These are phyloP conservation scores for Diatrype stigma DNA, from an alignment of 2,329 filamentous ascomycete species.

Conservation along the genomic window DNA sequence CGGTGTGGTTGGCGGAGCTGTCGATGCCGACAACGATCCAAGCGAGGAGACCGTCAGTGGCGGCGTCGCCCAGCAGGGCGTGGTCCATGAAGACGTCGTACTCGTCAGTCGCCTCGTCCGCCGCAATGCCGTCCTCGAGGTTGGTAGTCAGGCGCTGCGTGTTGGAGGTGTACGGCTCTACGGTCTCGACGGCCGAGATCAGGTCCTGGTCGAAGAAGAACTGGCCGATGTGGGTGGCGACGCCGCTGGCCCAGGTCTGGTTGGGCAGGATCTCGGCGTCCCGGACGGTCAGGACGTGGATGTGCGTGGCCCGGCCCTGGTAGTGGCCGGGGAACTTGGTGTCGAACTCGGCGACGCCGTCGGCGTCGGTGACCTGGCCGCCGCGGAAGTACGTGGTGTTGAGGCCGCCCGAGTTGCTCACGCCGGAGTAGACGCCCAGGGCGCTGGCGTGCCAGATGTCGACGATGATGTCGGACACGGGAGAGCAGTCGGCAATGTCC, in stretches of 20 bases:
- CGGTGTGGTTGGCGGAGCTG: constrained; percentile 24
- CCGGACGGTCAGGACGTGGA: constrained; percentile 26
- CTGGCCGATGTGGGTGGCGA: constrained; percentile 55
- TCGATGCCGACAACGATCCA: constrained; percentile 49
- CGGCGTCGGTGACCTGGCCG: constrained; percentile 27
- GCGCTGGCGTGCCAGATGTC: constrained; percentile 37
- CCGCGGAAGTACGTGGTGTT: constrained; percentile 30
- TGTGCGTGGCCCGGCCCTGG: constrained; percentile 28
- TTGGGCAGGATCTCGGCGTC: constrained; percentile 37
- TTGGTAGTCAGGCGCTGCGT: constrained; percentile 41
- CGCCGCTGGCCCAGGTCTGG: constrained; percentile 42
- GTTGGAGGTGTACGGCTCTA: constrained; percentile 40
- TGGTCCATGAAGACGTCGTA: constrained; percentile 55
- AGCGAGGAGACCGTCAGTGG: constrained; percentile 43
- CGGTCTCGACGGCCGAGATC: constrained; percentile 41
- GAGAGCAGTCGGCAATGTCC: constrained; percentile 30
- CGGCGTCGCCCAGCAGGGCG: constrained; percentile 47
- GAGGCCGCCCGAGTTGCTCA: constrained; percentile 24
- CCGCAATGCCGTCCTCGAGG: constrained; percentile 44
- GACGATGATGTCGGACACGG: constrained; percentile 30
- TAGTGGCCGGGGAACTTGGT: constrained; percentile 30
- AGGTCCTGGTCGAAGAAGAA: constrained; percentile 57
- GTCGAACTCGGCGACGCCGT: constrained; percentile 33
- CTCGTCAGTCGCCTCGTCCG: constrained; percentile 41
- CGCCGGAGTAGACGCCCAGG: constrained; percentile 35